Evolutionary conservation across 768 basidiomycete genomes (phyloP).

Genomic region (Favolaschia claudopus): DNA sequence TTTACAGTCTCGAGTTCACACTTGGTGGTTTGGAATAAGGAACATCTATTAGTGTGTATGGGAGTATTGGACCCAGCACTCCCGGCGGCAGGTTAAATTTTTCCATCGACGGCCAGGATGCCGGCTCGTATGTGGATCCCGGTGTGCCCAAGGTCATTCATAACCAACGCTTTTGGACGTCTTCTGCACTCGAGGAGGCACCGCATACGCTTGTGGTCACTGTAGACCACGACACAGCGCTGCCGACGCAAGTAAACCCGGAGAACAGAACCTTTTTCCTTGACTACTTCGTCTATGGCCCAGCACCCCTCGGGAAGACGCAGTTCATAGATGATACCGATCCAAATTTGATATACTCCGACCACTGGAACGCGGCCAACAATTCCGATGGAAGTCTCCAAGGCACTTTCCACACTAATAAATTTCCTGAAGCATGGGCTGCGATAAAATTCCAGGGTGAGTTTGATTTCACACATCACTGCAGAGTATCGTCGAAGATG

Average conservation of each 20-base stretch:
- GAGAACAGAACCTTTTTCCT: not conserved
- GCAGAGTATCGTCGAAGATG: not conserved
- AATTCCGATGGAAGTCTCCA: too few species aligned
- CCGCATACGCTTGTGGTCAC: not conserved
- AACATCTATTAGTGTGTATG: conserved; percentile 1
- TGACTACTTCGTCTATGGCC: conserved; percentile 2
- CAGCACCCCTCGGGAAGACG: not conserved
- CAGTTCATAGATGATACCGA: conserved; percentile 3
- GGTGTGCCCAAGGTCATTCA: not conserved
- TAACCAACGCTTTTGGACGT: not conserved
- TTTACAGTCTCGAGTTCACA: not conserved
- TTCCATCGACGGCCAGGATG: not conserved
- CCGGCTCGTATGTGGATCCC: not conserved
- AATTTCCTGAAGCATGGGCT: not conserved
- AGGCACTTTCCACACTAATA: not conserved
- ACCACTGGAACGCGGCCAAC: not conserved
- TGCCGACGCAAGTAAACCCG: too few species aligned
- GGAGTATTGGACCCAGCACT: not conserved
- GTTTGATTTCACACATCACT: too few species aligned
- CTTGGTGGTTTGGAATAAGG: not conserved
- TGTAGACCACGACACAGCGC: too few species aligned
- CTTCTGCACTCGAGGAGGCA: not conserved
- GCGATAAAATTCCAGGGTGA: not conserved
- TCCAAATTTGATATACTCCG: not conserved
- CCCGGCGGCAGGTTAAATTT: not conserved